These are phyloP conservation scores for Chlamydomonas asymmetrica DNA, from an alignment of 139 green algal species.

Conservation along the genomic window DNA sequence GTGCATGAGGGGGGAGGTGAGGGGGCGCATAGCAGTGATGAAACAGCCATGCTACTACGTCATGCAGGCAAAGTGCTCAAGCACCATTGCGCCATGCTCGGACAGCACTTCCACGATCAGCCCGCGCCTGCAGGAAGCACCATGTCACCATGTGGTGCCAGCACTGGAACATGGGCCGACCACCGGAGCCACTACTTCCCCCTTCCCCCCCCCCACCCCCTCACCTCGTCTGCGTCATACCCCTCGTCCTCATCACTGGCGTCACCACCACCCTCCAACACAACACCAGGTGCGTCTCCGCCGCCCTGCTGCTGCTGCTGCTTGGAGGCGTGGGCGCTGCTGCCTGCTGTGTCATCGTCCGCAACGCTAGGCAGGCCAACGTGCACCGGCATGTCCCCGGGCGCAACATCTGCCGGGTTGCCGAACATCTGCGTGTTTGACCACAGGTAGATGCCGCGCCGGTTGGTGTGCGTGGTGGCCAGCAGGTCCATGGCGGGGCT, in stretches of 20 bases:
- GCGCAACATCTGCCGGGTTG: slow-evolving; percentile 28
- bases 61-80: no score
- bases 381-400: slow-evolving; percentile 38
- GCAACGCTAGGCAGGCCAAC: slow-evolving; percentile 47
- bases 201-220: neutral
- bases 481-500: slow-evolving; percentile 86
- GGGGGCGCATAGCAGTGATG: no score
- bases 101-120: no score
- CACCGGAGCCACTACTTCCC: no score
- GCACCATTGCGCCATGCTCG: no score
- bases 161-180: no score
- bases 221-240: neutral
- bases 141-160: no score
- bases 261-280: neutral
- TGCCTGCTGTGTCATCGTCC: neutral
- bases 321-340: neutral
- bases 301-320: neutral
- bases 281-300: neutral
- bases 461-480: slow-evolving; percentile 86
- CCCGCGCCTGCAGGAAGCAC: no score
- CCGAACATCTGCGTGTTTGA: slow-evolving; percentile 78
- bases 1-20: no score
- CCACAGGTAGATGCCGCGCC: slow-evolving; percentile 95
- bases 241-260: slow-evolving; percentile 16
- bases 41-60: no score